Percentiles rank a stretch among this genome's conserved stretches.
Evolutionary conservation across 805 yeast species (phyloP).

Genomic region (Lipomyces sp.): DNA sequence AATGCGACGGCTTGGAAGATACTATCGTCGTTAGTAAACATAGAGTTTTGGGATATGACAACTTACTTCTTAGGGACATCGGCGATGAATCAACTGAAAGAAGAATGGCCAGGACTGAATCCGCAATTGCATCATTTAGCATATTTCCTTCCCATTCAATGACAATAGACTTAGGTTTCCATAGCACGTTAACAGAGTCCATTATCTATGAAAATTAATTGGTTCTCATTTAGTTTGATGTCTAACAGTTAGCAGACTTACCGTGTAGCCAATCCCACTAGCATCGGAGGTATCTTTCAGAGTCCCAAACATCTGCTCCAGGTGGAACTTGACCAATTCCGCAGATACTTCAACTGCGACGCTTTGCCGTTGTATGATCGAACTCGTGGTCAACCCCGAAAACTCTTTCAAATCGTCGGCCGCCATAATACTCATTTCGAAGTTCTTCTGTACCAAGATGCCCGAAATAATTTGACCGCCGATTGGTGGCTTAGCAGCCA

Average conservation of each 20-base stretch:
- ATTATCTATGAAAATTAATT: conserved; percentile 44
- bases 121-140: conserved; percentile 92
- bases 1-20: conserved; percentile 30
- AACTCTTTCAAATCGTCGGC: conserved; percentile 87
- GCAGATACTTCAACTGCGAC: conserved; percentile 79
- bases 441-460: conserved; percentile 87
- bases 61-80: conserved; percentile 74
- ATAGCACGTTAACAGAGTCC: conserved; percentile 62
- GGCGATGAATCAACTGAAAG: conserved; percentile 93
- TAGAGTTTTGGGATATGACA: not conserved
- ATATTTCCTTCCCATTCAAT: conserved; percentile 91
- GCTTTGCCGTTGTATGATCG: conserved; percentile 80
- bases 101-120: conserved; percentile 85
- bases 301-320: conserved; percentile 93
- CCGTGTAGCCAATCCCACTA: conserved; percentile 40
- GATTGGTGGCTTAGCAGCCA: conserved; percentile 56
- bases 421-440: conserved; percentile 80
- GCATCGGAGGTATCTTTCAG: conserved; percentile 67
- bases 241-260: conserved; percentile 39
- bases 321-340: conserved; percentile 83
- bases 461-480: conserved; percentile 68
- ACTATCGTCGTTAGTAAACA: not conserved
- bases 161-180: conserved; percentile 57
- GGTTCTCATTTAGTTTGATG: not conserved
- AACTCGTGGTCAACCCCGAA: conserved; percentile 82